phyloP scores from a whole-genome alignment of 23 red algal genomes.

The Rhodosorus marinus region DNA sequence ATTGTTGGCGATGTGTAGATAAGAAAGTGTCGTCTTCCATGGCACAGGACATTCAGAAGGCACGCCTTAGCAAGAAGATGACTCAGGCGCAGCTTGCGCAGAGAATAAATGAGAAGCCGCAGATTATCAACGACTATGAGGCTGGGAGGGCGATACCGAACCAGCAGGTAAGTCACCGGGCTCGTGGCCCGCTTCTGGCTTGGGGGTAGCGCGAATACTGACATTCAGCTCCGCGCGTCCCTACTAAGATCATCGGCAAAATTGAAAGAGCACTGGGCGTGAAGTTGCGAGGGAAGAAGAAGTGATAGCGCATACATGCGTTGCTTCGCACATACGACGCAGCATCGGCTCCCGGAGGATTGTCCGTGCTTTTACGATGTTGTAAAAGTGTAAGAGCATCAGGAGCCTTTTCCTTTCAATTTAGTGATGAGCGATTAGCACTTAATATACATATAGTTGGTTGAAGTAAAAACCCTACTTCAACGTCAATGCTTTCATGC shows the following conservation, averaged over 20 bases:
- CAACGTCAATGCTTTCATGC: too few relatives aligned
- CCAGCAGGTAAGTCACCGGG: constrained; percentile 14
- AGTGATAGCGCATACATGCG: too few relatives aligned
- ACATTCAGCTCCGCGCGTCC: neutral
- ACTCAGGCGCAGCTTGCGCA: constrained; percentile 90
- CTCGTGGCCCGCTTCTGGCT: neutral
- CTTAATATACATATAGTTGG: too few relatives aligned
- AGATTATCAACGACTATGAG: constrained; percentile 82
- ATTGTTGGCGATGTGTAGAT: constrained; percentile 3
- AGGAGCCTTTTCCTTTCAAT: too few relatives aligned
- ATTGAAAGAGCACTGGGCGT: constrained; percentile 80
- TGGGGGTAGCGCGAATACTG: neutral
- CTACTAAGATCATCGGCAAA: constrained; percentile 37
- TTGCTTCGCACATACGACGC: too few relatives aligned
- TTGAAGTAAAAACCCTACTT: too few relatives aligned
- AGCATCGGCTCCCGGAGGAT: too few relatives aligned
- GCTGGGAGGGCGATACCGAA: constrained; percentile 70
- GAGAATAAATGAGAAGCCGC: constrained; percentile 78
- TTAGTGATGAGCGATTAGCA: too few relatives aligned
- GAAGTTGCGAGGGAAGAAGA: constrained; percentile 51
- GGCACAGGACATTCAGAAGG: constrained; percentile 76
- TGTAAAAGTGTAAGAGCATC: too few relatives aligned
- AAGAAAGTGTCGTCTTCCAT: constrained; percentile 58
- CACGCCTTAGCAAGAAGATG: constrained; percentile 54
- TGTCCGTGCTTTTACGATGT: too few relatives aligned